Conservation (phyloP, 208 protist genomes). For the Leishmania turanica region DNA sequence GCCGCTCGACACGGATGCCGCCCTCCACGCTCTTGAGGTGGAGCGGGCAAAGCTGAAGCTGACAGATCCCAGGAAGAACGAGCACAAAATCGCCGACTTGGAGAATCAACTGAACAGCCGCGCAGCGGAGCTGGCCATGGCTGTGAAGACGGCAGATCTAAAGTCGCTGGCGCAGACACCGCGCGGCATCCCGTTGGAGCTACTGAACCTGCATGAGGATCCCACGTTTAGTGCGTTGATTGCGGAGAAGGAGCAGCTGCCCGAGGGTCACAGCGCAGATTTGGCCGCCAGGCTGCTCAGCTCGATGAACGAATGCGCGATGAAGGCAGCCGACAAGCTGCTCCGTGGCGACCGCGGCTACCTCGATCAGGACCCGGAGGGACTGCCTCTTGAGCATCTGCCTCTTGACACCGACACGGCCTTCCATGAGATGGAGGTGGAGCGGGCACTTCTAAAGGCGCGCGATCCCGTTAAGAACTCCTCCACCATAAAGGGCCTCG, state of each 20-base stretch:
- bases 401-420: slow-evolving; percentile 58
- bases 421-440: slow-evolving; percentile 68
- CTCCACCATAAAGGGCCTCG: slow-evolving; percentile 50
- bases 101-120: slow-evolving; percentile 59
- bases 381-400: slow-evolving; percentile 49
- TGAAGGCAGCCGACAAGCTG: slow-evolving; percentile 50
- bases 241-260: slow-evolving; percentile 46
- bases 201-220: slow-evolving; percentile 67
- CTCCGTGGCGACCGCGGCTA: slow-evolving; percentile 68
- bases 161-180: slow-evolving; percentile 40
- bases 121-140: slow-evolving; percentile 50
- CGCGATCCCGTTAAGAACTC: slow-evolving; percentile 54
- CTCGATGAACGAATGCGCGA: slow-evolving; percentile 44
- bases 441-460: slow-evolving; percentile 59
- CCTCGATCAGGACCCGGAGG: slow-evolving; percentile 72
- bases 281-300: slow-evolving; percentile 25
- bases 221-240: slow-evolving; percentile 47
- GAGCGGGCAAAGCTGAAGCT: slow-evolving; percentile 64
- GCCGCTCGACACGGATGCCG: slow-evolving; percentile 60
- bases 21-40: slow-evolving; percentile 60
- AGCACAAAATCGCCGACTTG: slow-evolving; percentile 50
- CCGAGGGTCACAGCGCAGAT: slow-evolving; percentile 23
- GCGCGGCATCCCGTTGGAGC: slow-evolving; percentile 68
- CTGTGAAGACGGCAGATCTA: slow-evolving; percentile 57
- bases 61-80: slow-evolving; percentile 52